Evolutionary conservation across 176 grass and related monocot species (phyloP).

Genomic region (Avena atlantica): DNA sequence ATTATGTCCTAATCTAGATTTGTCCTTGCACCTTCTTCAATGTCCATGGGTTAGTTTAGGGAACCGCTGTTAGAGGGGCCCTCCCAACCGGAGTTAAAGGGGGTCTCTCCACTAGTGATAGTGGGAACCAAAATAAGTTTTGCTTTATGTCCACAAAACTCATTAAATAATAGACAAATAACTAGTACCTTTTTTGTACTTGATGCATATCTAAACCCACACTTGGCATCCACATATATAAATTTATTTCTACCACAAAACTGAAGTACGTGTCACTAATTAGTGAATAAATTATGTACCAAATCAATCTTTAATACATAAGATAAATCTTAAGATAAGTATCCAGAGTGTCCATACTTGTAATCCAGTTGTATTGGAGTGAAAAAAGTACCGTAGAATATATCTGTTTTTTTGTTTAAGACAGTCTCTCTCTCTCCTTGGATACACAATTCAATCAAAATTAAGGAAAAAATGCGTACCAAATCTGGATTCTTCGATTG

Average conservation of each 20-base stretch:
- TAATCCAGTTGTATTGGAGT: background rate
- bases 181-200: too few relatives aligned
- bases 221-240: too few relatives aligned
- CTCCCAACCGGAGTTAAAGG: too few relatives aligned
- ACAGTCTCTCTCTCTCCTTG: background rate
- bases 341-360: background rate
- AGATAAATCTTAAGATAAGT: too few relatives aligned
- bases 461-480: slow-evolving; percentile 24
- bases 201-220: too few relatives aligned
- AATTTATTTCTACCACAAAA: background rate
- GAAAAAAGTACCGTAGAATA: background rate
- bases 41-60: too few relatives aligned
- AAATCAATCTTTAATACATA: too few relatives aligned
- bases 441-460: slow-evolving; percentile 40
- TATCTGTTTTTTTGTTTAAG: slow-evolving; percentile 14
- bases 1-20: too few relatives aligned
- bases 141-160: background rate
- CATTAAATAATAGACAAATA: background rate
- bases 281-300: background rate
- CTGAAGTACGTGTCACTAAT: background rate
- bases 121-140: background rate
- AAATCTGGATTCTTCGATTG: slow-evolving; percentile 24
- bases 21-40: too few relatives aligned
- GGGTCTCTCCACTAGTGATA: too few relatives aligned
- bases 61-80: too few relatives aligned